These are phyloP conservation scores for Lipomyces sp. DNA, from an alignment of 805 yeast species.

Conservation along the genomic window DNA sequence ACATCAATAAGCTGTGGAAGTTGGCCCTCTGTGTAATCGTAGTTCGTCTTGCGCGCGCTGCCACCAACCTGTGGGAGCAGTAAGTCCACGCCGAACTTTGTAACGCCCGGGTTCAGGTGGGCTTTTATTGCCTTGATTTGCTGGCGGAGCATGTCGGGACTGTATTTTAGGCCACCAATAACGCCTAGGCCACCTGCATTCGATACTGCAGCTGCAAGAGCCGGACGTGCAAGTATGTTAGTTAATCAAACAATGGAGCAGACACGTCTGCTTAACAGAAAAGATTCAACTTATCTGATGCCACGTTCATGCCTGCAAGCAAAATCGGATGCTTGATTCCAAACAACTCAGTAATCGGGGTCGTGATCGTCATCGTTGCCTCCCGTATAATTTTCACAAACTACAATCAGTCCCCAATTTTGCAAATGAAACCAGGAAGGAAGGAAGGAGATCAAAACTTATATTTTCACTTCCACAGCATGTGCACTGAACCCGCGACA, in stretches of 20 bases:
- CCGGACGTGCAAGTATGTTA: constrained; percentile 35
- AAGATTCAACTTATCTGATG: constrained; percentile 35
- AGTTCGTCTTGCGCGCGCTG: constrained; percentile 40
- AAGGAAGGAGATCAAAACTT: neutral
- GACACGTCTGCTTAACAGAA: too few relatives aligned
- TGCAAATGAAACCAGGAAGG: neutral
- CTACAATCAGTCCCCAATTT: neutral
- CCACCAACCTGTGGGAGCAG: constrained; percentile 42
- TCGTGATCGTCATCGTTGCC: constrained; percentile 32
- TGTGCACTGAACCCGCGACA: too few relatives aligned
- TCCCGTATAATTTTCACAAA: neutral
- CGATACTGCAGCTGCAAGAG: constrained; percentile 41
- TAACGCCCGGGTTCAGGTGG: constrained; percentile 35
- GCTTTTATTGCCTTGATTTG: constrained; percentile 39
- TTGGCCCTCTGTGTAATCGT: constrained; percentile 40
- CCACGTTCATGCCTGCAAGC: constrained; percentile 43
- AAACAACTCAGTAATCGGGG: constrained; percentile 40
- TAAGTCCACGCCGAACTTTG: constrained; percentile 41
- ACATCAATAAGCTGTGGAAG: constrained; percentile 37
- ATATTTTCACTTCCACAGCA: neutral
- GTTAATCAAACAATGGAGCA: neutral
- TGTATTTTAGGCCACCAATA: constrained; percentile 40
- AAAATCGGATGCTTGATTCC: constrained; percentile 40
- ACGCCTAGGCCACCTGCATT: constrained; percentile 43
- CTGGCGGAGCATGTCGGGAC: constrained; percentile 40